phyloP scores from a whole-genome alignment of 805 yeast species.

The Blastobotrys peoriensis region DNA sequence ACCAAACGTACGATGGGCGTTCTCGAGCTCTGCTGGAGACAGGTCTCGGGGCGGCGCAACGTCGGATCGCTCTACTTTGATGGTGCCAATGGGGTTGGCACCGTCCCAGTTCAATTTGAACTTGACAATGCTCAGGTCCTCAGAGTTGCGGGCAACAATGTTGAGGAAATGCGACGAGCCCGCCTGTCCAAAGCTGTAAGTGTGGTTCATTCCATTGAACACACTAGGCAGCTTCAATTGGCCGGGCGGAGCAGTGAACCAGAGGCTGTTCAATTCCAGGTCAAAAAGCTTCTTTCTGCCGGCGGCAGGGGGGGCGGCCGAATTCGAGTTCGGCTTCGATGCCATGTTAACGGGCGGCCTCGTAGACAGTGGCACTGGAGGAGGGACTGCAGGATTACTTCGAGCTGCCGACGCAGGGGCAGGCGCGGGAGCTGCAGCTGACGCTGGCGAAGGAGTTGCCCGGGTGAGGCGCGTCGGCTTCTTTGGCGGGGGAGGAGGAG shows the following conservation, averaged over 20 bases:
- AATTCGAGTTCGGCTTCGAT: constrained; percentile 9
- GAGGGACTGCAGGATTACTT: constrained; percentile 5
- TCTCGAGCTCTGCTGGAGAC: constrained; percentile 22
- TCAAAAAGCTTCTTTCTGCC: constrained; percentile 14
- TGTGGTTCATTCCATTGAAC: constrained; percentile 22
- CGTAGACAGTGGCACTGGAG: constrained; percentile 4
- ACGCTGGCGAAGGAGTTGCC: constrained; percentile 7
- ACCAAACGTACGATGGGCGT: constrained; percentile 26
- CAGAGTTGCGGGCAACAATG: constrained; percentile 25
- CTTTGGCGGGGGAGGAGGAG: constrained; percentile 11
- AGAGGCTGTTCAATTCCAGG: constrained; percentile 18
- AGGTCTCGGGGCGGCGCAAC: constrained; percentile 39
- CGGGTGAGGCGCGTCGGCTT: constrained; percentile 10
- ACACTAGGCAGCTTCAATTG: constrained; percentile 24
- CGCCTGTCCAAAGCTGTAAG: constrained; percentile 15
- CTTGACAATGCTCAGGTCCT: constrained; percentile 28
- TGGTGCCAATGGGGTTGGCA: constrained; percentile 32
- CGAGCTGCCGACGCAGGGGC: constrained; percentile 4
- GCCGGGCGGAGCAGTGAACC: constrained; percentile 21
- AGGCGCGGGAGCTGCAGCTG: constrained; percentile 9
- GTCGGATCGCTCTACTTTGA: constrained; percentile 30
- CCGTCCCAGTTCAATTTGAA: constrained; percentile 26
- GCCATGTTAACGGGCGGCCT: constrained; percentile 15
- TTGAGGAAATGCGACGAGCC: constrained; percentile 19
- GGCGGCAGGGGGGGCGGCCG: constrained; percentile 4